A percentile compares a stretch with the other conserved stretches of the same genome.
Conservation (phyloP, 345 rosid species). For the Murraya paniculata region DNA sequence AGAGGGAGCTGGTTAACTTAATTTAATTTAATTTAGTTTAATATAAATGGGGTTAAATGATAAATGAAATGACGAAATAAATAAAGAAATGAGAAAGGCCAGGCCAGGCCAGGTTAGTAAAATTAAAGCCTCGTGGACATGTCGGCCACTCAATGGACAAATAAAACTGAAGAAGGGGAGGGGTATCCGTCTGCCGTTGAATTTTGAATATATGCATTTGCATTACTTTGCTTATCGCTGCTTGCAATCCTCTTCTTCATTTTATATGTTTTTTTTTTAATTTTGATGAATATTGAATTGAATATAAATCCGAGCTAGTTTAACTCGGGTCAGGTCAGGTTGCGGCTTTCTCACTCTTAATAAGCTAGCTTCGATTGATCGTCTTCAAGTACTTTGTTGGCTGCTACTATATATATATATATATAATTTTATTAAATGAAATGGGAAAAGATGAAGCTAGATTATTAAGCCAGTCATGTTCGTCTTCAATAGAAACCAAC, state of each 20-base stretch:
- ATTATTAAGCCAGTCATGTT: slow-evolving; percentile 10
- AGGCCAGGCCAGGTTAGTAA: too few species aligned
- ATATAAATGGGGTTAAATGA: too few species aligned
- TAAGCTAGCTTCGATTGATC: too few species aligned
- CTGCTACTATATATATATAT: too few species aligned
- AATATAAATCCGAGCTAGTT: too few species aligned
- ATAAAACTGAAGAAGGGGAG: slow-evolving; percentile 2
- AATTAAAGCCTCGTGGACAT: slow-evolving; percentile 18
- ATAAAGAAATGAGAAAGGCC: background rate
- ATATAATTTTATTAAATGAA: too few species aligned
- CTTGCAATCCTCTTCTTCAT: background rate
- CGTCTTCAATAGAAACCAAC: slow-evolving; percentile 35
- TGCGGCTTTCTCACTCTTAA: slow-evolving; percentile 16
- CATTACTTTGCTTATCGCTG: background rate
- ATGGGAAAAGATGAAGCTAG: slow-evolving; percentile 14
- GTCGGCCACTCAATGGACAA: slow-evolving; percentile 38
- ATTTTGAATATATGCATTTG: background rate
- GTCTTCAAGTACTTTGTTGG: too few species aligned
- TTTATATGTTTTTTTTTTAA: background rate
- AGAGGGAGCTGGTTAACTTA: too few species aligned
- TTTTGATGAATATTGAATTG: too few species aligned
- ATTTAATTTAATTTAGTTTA: too few species aligned
- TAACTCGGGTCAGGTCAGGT: background rate
- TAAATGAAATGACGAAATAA: background rate
- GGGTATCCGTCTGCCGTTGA: too few species aligned